Conservation (phyloP, 768 basidiomycete species). For the Mycena sanguinolenta region DNA sequence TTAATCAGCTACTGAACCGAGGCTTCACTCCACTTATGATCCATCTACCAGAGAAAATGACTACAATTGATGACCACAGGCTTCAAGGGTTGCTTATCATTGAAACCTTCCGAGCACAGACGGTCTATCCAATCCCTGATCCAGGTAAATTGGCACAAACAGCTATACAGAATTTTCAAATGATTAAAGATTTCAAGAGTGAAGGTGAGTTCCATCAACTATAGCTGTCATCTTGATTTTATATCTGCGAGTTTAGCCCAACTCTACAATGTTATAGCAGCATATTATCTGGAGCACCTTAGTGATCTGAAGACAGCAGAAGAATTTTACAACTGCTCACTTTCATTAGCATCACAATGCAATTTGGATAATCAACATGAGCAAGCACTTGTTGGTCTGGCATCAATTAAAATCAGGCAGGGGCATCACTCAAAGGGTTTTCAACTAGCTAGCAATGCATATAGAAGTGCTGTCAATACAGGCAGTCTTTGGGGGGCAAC, state of each 20-base stretch:
- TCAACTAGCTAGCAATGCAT: no score
- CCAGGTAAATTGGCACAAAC: not conserved
- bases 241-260: not conserved
- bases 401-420: no score
- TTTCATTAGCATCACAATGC: no score
- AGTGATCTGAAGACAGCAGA: no score
- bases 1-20: not conserved
- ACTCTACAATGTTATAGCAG: not conserved
- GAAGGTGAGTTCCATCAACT: no score
- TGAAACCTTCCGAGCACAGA: no score
- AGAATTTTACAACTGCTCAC: no score
- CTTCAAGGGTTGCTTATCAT: not conserved
- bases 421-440: no score
- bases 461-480: no score
- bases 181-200: not conserved
- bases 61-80: not conserved
- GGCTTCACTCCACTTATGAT: constrained; percentile 4
- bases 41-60: not conserved
- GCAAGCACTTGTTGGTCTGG: no score
- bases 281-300: constrained; percentile 5
- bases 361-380: no score
- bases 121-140: no score
- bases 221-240: not conserved
- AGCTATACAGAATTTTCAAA: not conserved
- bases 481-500: not conserved